Evolutionary conservation across 441 rosid species (phyloP), one percentile per base, ranked within the genome.

Genomic region (Adansonia gregorii): DNA sequence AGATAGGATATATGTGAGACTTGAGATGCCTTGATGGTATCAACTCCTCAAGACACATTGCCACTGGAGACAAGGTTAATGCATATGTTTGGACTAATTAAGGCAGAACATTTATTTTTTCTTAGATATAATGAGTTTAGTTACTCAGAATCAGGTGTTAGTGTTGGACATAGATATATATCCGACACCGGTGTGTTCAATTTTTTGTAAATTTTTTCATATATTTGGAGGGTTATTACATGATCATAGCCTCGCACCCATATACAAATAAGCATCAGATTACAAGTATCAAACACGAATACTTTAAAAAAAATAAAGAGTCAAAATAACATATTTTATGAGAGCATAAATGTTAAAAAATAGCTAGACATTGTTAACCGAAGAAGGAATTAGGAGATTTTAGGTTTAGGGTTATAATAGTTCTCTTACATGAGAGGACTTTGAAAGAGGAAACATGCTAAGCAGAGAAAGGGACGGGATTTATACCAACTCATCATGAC

Each of bases 11-110:
- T 39, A 86, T 54, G 78, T 86, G 88, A 76, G 91, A 86, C 85
- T 88, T 88, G 61, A 64, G 76, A 49, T 77, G 85, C 80, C 55
- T 84, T 60, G 90, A 80, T 46, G 99, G 95, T 78, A 93, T 77
- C 82, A 95, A 82, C 79, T 95, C 99, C 85, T 93, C 99, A 51
- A 95, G 88, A 82, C 99, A 89, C 97, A 95, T 76, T 49, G 97
- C 98, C 56, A 93, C 97, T 0, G 99, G 98, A 71, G 98, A 89
- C 49, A 95, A 76, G 73, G 99, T 92, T 82, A 95, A 87, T 52
- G 98, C 98, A 88, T 91, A 70, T 51, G 74, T 70, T 70, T 27
- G 61, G 45, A 51, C 71, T 75, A 22, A 65, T 83, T 86, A 86
- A 86, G 74, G 74, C 60, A 70, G 4, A 70, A 70, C 74, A 8